Conservation (phyloP, 1,284 basidiomycete species). For the Cutaneotrichosporon sp. region DNA sequence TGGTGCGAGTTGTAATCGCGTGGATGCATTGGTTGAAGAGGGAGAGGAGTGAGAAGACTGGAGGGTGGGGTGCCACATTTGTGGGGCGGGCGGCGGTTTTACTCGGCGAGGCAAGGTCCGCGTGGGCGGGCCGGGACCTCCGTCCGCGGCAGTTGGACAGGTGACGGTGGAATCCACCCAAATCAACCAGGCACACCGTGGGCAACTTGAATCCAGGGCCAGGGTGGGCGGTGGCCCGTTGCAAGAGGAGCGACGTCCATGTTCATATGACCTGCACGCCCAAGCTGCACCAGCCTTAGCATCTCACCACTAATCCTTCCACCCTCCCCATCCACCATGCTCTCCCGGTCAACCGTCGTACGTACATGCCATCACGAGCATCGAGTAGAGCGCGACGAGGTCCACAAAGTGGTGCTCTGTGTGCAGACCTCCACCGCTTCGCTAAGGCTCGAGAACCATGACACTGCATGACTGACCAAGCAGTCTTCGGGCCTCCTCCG, state of each 20-base stretch:
- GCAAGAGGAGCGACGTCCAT: background rate
- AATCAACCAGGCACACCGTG: background rate
- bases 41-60: background rate
- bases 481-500: conserved; percentile 45
- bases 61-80: conserved; percentile 12
- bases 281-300: background rate
- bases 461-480: conserved; percentile 1
- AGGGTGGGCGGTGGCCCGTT: background rate
- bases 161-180: no score
- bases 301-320: conserved; percentile 8
- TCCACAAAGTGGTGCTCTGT: background rate
- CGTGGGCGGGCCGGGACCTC: background rate
- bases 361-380: conserved; percentile 16
- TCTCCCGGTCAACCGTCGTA: conserved; percentile 38
- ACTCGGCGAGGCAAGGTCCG: conserved; percentile 16
- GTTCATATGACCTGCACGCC: conserved; percentile 1
- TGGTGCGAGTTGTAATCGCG: background rate
- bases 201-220: background rate
- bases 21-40: conserved; percentile 2
- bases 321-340: conserved; percentile 27
- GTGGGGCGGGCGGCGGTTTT: conserved; percentile 17
- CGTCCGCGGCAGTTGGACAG: background rate
- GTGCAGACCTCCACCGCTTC: conserved; percentile 3
- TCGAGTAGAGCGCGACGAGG: background rate
- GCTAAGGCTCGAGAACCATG: background rate